Percentiles rank a stretch among this genome's conserved stretches.
Evolutionary conservation across 2,329 filamentous ascomycete genomes (phyloP).

Genomic region (Fusarium euwallaceae): DNA sequence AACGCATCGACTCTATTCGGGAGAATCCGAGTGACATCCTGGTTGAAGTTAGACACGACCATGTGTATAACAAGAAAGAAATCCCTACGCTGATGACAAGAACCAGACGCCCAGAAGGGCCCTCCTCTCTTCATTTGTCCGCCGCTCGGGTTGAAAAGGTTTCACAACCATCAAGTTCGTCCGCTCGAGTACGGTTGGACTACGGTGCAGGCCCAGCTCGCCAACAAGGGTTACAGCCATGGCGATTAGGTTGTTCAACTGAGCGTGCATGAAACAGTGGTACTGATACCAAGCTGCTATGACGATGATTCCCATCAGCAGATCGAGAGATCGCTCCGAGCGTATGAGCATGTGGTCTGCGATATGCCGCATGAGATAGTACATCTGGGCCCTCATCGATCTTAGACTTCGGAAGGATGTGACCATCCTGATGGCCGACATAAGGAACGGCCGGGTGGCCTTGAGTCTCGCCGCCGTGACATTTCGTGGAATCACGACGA

Average conservation of each 20-base stretch:
- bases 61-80: too few species aligned
- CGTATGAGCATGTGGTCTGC: constrained; percentile 64
- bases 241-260: constrained; percentile 64
- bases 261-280: constrained; percentile 66
- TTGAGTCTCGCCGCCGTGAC: constrained; percentile 55
- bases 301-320: constrained; percentile 63
- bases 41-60: too few species aligned
- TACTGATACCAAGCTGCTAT: constrained; percentile 67
- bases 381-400: constrained; percentile 65
- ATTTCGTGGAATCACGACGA: constrained; percentile 58
- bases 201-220: constrained; percentile 61
- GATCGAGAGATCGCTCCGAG: constrained; percentile 63
- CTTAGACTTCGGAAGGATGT: constrained; percentile 60
- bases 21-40: constrained; percentile 59
- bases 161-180: constrained; percentile 58
- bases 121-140: constrained; percentile 66
- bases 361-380: constrained; percentile 59
- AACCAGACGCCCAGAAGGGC: constrained; percentile 68
- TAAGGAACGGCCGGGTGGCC: constrained; percentile 60
- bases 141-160: constrained; percentile 53
- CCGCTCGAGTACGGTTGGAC: constrained; percentile 57
- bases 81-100: constrained; percentile 66
- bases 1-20: constrained; percentile 63
- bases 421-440: constrained; percentile 64
- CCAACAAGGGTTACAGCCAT: constrained; percentile 62